These are phyloP conservation scores for Auriscalpium vulgare DNA, from an alignment of 768 basidiomycete species.

Conservation along the genomic window DNA sequence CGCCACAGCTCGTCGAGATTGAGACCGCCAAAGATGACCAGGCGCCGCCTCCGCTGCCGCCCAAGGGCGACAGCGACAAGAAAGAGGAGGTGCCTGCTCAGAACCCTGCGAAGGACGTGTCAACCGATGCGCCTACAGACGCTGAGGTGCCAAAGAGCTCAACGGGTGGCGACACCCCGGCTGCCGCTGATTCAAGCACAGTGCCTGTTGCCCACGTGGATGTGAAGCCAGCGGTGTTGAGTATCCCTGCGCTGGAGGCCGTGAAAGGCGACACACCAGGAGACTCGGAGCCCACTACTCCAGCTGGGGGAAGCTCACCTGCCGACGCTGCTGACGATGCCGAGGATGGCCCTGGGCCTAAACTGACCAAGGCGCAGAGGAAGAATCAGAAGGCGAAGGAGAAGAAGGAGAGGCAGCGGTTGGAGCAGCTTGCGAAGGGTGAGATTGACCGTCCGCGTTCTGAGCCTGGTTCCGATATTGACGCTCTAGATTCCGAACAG, in stretches of 20 bases:
- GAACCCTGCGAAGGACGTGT: neutral
- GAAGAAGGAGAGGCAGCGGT: neutral
- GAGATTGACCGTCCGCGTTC: constrained; percentile 5
- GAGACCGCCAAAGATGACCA: no score
- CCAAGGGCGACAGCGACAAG: neutral
- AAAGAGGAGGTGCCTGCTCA: neutral
- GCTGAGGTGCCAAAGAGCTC: neutral
- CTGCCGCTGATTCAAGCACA: neutral
- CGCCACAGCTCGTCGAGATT: no score
- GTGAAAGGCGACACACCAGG: neutral
- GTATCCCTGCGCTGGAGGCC: neutral
- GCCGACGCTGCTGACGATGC: neutral
- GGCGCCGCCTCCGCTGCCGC: no score
- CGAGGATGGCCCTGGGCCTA: neutral
- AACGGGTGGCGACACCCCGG: neutral
- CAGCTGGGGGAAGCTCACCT: neutral
- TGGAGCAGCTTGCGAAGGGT: constrained; percentile 4
- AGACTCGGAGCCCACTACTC: neutral
- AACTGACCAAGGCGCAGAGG: neutral
- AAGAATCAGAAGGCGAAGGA: neutral
- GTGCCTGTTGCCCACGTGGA: neutral
- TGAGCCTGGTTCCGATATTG: neutral
- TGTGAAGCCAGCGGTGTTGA: neutral
- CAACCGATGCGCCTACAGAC: neutral
- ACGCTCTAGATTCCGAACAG: neutral